Evolutionary conservation across 257 asterid species (phyloP).

Genomic region (Solanum tarijense): DNA sequence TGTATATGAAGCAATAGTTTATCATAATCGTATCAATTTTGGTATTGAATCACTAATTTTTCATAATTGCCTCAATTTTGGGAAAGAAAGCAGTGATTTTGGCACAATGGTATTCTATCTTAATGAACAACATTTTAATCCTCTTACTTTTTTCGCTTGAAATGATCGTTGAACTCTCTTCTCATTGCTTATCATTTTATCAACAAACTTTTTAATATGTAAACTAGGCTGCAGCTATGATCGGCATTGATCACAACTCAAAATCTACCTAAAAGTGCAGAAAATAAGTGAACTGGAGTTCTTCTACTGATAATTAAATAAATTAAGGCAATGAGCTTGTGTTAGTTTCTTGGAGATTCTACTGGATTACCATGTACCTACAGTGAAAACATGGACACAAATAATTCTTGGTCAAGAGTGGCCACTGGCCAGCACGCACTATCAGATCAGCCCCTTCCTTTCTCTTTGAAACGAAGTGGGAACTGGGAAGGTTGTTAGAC

Average conservation of each 20-base stretch:
- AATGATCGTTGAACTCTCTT: background rate
- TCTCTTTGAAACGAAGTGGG: background rate
- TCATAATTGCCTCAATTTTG: background rate
- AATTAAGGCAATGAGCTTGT: too few relatives aligned
- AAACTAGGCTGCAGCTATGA: background rate
- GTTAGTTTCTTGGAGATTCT: background rate
- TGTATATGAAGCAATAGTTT: background rate
- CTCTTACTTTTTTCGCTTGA: background rate
- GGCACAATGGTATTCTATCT: background rate
- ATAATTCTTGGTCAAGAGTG: background rate
- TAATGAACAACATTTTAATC: background rate
- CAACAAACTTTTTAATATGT: background rate
- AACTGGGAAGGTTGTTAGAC: background rate
- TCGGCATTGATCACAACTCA: background rate
- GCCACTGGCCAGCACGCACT: background rate
- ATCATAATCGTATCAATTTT: background rate
- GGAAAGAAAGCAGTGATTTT: background rate
- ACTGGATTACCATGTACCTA: too few relatives aligned
- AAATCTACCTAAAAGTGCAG: background rate
- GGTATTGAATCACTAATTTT: background rate
- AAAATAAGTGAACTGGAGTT: background rate
- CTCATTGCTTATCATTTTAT: background rate
- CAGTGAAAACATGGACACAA: too few relatives aligned
- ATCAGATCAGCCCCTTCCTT: background rate
- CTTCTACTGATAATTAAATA: too few relatives aligned